phyloP scores from a whole-genome alignment of 2,329 filamentous ascomycete genomes.

The Sclerotinia minor region DNA sequence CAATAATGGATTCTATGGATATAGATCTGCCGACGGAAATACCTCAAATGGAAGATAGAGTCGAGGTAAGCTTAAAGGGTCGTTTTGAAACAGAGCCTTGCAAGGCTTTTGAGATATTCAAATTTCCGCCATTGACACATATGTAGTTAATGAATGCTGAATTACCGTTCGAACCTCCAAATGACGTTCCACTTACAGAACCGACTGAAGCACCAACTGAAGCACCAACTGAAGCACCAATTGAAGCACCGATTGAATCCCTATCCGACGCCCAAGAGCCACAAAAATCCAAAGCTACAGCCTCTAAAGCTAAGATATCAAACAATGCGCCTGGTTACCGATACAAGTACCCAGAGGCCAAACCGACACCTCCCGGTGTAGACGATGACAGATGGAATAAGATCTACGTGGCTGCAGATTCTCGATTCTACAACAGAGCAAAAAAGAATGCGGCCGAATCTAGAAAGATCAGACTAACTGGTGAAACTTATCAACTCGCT shows the following conservation, averaged over 20 bases:
- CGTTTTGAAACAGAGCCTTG: constrained; percentile 14
- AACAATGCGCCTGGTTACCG: constrained; percentile 36
- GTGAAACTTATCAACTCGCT: constrained; percentile 36
- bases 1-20: constrained; percentile 22
- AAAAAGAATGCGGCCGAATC: constrained; percentile 37
- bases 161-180: background rate
- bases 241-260: background rate
- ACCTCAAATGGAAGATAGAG: background rate
- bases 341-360: constrained; percentile 41
- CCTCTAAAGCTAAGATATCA: constrained; percentile 17
- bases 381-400: constrained; percentile 40
- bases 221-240: background rate
- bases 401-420: constrained; percentile 40
- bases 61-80: constrained; percentile 4
- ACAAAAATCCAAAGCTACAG: background rate
- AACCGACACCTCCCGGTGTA: constrained; percentile 38
- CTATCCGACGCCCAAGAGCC: background rate
- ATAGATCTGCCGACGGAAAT: background rate
- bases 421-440: constrained; percentile 39
- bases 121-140: constrained; percentile 5
- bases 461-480: constrained; percentile 32
- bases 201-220: background rate
- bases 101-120: background rate
- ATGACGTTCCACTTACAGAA: background rate
- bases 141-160: background rate